Conservation (phyloP, 495 filamentous ascomycete species). For the Aspergillus olivimuriae region DNA sequence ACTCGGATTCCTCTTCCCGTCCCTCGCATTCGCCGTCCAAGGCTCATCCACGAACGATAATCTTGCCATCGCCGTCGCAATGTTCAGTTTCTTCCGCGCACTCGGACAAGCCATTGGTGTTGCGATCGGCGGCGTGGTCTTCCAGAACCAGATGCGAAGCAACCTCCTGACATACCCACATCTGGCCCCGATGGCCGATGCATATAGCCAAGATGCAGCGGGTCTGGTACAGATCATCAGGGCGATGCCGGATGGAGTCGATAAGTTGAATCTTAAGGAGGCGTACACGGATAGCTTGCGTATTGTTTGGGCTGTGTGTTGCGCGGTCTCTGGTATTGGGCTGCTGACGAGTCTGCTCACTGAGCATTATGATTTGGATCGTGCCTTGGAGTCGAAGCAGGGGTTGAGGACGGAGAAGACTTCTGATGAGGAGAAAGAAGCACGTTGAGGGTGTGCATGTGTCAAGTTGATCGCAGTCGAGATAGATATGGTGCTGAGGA, state of each 20-base stretch:
- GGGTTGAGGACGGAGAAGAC: conserved; percentile 18
- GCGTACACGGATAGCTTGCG: conserved; percentile 52
- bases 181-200: conserved; percentile 37
- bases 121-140: conserved; percentile 51
- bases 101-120: conserved; percentile 50
- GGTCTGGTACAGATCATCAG: conserved; percentile 54
- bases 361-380: conserved; percentile 48
- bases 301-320: conserved; percentile 50
- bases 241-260: conserved; percentile 33
- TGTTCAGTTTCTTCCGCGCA: conserved; percentile 51
- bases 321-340: conserved; percentile 45
- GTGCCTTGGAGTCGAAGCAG: conserved; percentile 42
- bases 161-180: conserved; percentile 38
- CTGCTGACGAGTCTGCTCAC: conserved; percentile 44
- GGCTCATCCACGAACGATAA: conserved; percentile 37
- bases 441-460: no score
- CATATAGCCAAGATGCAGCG: conserved; percentile 52
- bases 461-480: no score
- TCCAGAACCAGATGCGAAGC: conserved; percentile 52
- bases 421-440: conserved; percentile 18
- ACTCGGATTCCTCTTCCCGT: conserved; percentile 43
- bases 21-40: conserved; percentile 42
- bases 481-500: no score
- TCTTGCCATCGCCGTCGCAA: conserved; percentile 42
- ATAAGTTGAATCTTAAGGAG: conserved; percentile 39